Percentiles rank a stretch among this genome's conserved stretches.
phyloP scores from a whole-genome alignment of 768 basidiomycete species.

The Trametes villosa region DNA sequence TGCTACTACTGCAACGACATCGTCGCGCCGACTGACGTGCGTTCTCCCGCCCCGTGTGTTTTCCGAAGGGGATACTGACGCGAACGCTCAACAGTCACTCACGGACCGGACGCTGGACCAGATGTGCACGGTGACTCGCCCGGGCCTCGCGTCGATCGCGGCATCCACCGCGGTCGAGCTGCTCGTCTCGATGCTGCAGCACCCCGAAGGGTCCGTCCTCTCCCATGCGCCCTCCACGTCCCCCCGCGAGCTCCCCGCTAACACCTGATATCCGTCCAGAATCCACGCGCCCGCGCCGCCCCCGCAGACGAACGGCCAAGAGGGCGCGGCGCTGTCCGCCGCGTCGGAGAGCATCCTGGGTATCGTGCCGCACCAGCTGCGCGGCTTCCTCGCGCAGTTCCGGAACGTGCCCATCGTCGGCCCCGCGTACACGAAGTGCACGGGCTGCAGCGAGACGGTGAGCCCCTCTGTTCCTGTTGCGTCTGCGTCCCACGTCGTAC shows the following conservation, averaged over 20 bases:
- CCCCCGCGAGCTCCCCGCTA: too few species aligned
- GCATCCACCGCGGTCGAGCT: conserved; percentile 92
- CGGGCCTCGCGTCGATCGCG: conserved; percentile 92
- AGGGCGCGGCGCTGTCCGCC: conserved; percentile 23
- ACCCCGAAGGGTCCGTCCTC: conserved; percentile 72
- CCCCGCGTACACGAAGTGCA: conserved; percentile 84
- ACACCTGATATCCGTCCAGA: too few species aligned
- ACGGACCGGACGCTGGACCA: conserved; percentile 95
- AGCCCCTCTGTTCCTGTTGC: too few species aligned
- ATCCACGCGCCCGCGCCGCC: conserved; percentile 75
- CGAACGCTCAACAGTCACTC: conserved; percentile 49
- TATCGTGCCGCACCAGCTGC: conserved; percentile 90
- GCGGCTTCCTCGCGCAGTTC: conserved; percentile 90
- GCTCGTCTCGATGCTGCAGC: conserved; percentile 85
- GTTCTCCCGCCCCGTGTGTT: conserved; percentile 1
- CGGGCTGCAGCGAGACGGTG: conserved; percentile 86
- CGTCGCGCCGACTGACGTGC: conserved; percentile 86
- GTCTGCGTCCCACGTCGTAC: too few species aligned
- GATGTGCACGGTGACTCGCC: conserved; percentile 98
- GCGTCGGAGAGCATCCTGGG: conserved; percentile 67
- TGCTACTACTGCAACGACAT: conserved; percentile 99
- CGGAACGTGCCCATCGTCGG: conserved; percentile 83
- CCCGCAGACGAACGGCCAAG: conserved; percentile 35
- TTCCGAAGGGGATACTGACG: conserved; percentile 1
- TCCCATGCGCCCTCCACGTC: too few species aligned